Base-by-base conservation (phyloP, 306 rosid species). In the Fragaria ananassa region DNA sequence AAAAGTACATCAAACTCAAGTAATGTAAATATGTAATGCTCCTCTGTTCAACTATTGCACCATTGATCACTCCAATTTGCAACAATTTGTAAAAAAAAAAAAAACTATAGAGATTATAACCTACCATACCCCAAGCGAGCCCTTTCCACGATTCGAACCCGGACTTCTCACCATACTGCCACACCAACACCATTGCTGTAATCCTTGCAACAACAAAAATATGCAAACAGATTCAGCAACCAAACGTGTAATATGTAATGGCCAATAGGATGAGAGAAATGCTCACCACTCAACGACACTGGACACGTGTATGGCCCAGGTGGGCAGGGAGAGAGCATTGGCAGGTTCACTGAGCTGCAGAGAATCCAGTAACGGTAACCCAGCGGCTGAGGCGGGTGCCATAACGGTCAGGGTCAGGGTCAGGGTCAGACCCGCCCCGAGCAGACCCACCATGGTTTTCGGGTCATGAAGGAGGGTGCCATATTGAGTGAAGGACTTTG, bases 71-170 rank as follows among this genome's bases (percentile, higher is more conserved):
- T 35, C 2, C 53, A 62, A 50, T 17, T 50, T 5, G 54, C n/a
- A 50, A 50, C 54, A 50, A 50, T 15, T 17, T 15, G 54, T 50
- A 5, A 37, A 5, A 37, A 37, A 35, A 1, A 27, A 27, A 25
- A 25, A 25, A 25, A 25, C 25, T 25, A 6, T 58, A 41, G 39
- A 65, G 73, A 37, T 27, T 7, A 54, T 2, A 60, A 81, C 90
- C 79, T 68, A 94, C 99, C 99, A 92, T 95, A 10, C 92, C 98
- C 99, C 97, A 95, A 58, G 99, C 85, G 42, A 95, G 97, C 21
- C 99, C 97, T 80, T 95, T 95, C 99, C 99, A 90, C 42, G 97
- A 80, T 64, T 91, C 75, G 84, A 82, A 77, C 9, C 90, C 92
- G 9, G 99, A 79, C 84, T 86, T 89, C 23, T 95, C 96, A 8